These are phyloP conservation scores for Macadamia tetraphylla DNA, from an alignment of 164 flowering plant genomes.

Conservation along the genomic window DNA sequence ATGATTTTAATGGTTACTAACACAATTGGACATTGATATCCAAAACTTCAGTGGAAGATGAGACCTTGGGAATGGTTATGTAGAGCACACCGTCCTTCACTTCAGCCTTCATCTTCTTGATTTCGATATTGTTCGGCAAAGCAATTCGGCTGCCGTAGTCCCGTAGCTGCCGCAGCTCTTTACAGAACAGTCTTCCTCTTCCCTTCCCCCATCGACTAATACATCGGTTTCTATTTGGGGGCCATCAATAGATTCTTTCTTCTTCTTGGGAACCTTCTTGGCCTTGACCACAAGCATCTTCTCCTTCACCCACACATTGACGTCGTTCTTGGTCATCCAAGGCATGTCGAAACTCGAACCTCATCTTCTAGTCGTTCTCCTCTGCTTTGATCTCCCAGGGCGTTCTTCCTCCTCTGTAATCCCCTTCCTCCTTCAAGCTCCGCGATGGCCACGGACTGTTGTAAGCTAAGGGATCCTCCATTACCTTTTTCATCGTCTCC, in stretches of 20 bases:
- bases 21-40: conserved; percentile 48
- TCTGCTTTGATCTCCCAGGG: conserved; percentile 77
- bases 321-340: conserved; percentile 77
- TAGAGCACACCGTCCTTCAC: conserved; percentile 82
- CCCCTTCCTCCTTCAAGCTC: conserved; percentile 19
- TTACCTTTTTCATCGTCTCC: conserved; percentile 76
- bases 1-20: no score
- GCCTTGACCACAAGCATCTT: conserved; percentile 75
- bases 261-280: conserved; percentile 36
- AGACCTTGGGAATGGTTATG: conserved; percentile 58
- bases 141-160: conserved; percentile 62
- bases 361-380: conserved; percentile 52
- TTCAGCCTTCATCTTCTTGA: conserved; percentile 74
- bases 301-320: conserved; percentile 79
- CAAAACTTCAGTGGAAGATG: conserved; percentile 25
- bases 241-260: conserved; percentile 1
- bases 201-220: background rate
- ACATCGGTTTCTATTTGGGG: no score
- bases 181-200: conserved; percentile 53
- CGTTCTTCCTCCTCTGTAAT: conserved; percentile 12
- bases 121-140: conserved; percentile 64
- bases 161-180: conserved; percentile 46
- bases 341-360: conserved; percentile 72
- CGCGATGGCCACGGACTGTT: conserved; percentile 23
- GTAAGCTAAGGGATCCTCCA: conserved; percentile 66